A percentile compares a stretch with the other conserved stretches of the same genome.
Evolutionary conservation across 1,139 yeast species (phyloP).

Genomic region (Williopsis jadinii): DNA sequence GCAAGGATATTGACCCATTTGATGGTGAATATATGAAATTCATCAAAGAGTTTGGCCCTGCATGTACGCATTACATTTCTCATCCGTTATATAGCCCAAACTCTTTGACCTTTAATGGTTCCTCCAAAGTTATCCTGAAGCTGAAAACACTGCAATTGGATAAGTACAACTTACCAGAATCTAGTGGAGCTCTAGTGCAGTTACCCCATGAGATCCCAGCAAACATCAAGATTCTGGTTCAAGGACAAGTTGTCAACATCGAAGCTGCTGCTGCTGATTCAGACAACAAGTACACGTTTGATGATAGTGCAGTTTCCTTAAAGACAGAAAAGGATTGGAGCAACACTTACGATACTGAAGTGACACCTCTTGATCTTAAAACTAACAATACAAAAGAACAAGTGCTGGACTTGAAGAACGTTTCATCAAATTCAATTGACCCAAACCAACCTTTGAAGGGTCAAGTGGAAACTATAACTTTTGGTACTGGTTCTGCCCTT

Average conservation of each 20-base stretch:
- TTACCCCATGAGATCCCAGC: slow-evolving; percentile 17
- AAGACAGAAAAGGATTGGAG: slow-evolving; percentile 28
- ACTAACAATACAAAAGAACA: slow-evolving; percentile 9
- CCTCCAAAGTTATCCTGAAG: slow-evolving; percentile 55
- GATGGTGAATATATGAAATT: slow-evolving; percentile 36
- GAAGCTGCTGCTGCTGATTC: slow-evolving; percentile 11
- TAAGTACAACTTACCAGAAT: slow-evolving; percentile 45
- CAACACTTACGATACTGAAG: slow-evolving; percentile 35
- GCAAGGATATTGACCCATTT: slow-evolving; percentile 49
- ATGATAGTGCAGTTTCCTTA: slow-evolving; percentile 5
- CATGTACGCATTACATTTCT: slow-evolving; percentile 58
- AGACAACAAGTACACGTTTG: slow-evolving; percentile 10
- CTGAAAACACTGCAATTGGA: slow-evolving; percentile 30
- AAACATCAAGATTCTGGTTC: slow-evolving; percentile 15
- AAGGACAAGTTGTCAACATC: slow-evolving; percentile 15
- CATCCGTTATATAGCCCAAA: slow-evolving; percentile 62
- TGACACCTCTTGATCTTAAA: slow-evolving; percentile 27
- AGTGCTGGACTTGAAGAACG: slow-evolving; percentile 8
- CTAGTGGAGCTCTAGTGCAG: slow-evolving; percentile 11
- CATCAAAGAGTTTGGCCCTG: slow-evolving; percentile 41
- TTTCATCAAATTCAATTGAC: slow-evolving; percentile 6
- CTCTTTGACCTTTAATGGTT: slow-evolving; percentile 48
- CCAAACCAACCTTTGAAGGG: slow-evolving; percentile 22
- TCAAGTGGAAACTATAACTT: slow-evolving; percentile 63
- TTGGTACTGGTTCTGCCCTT: slow-evolving; percentile 93